These are phyloP conservation scores for Pleurotus tuoliensis DNA, from an alignment of 768 basidiomycete genomes.

Conservation along the genomic window DNA sequence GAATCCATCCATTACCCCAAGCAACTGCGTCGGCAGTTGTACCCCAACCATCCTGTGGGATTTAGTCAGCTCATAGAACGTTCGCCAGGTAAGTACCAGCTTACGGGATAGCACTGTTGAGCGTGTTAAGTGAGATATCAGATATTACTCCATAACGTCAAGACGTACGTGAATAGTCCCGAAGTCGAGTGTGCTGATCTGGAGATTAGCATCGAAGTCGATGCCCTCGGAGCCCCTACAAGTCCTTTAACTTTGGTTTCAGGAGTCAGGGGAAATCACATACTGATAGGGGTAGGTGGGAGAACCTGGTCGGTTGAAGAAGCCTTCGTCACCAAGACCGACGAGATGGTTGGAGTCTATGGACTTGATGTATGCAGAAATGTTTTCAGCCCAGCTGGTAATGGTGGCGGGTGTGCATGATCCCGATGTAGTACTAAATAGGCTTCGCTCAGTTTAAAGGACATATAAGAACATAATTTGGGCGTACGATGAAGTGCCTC, in stretches of 20 bases:
- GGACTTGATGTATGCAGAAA: slow-evolving; percentile 21
- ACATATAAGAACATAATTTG: slow-evolving; percentile 5
- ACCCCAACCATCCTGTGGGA: slow-evolving; percentile 42
- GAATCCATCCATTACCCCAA: slow-evolving; percentile 61
- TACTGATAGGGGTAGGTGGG: slow-evolving; percentile 56
- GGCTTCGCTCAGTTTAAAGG: neutral
- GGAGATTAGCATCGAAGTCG: slow-evolving; percentile 58
- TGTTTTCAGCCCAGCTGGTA: slow-evolving; percentile 24
- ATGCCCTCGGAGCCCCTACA: slow-evolving; percentile 51
- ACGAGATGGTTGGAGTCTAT: slow-evolving; percentile 34
- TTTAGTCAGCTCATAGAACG: neutral
- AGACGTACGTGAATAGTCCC: slow-evolving; percentile 59
- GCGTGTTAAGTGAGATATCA: neutral
- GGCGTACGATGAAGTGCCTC: slow-evolving; percentile 8
- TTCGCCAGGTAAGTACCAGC: neutral
- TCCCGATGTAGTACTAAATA: slow-evolving; percentile 27
- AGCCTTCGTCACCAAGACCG: slow-evolving; percentile 59
- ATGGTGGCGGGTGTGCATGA: slow-evolving; percentile 26
- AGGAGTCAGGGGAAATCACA: neutral
- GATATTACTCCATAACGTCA: neutral
- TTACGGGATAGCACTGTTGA: slow-evolving; percentile 30
- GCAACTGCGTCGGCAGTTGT: slow-evolving; percentile 37
- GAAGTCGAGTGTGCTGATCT: slow-evolving; percentile 55
- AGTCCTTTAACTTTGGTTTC: neutral
- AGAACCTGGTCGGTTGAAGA: slow-evolving; percentile 48